Evolutionary conservation across 1,284 basidiomycete genomes (phyloP).

Genomic region (Sporisorium iseilematis-ciliati): DNA sequence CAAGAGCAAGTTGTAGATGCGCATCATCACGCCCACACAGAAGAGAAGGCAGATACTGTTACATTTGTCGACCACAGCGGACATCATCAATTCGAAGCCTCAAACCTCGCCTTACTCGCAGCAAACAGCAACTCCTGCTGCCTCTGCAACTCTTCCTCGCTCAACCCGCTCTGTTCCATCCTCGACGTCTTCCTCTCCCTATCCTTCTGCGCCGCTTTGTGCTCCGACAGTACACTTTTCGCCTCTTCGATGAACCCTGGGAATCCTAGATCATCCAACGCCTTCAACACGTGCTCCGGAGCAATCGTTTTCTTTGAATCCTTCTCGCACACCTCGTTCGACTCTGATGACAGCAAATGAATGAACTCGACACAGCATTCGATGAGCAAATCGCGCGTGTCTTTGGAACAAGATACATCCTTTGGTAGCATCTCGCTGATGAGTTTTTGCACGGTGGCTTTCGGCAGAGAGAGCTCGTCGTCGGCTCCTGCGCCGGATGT

Average conservation of each 20-base stretch:
- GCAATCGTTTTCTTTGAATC: constrained; percentile 99
- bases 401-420: constrained; percentile 92
- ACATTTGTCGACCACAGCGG: no score
- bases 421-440: constrained; percentile 89
- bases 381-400: constrained; percentile 94
- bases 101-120: constrained; percentile 77
- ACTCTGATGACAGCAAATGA: constrained; percentile 94
- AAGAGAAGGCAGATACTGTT: background rate
- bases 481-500: constrained; percentile 74
- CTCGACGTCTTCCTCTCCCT: constrained; percentile 78
- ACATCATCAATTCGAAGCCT: constrained; percentile 69
- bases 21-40: background rate
- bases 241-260: constrained; percentile 88
- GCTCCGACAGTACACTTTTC: constrained; percentile 90
- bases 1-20: constrained; percentile 23
- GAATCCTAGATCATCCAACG: constrained; percentile 92
- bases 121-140: constrained; percentile 93
- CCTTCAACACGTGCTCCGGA: constrained; percentile 94
- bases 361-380: constrained; percentile 99
- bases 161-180: constrained; percentile 87
- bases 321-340: constrained; percentile 97
- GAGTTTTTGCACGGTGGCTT: constrained; percentile 97
- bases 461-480: constrained; percentile 93
- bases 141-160: constrained; percentile 87
- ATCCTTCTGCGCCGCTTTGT: constrained; percentile 89